These are phyloP conservation scores for Mimosa pudica DNA, from an alignment of 306 rosid species.

Conservation along the genomic window DNA sequence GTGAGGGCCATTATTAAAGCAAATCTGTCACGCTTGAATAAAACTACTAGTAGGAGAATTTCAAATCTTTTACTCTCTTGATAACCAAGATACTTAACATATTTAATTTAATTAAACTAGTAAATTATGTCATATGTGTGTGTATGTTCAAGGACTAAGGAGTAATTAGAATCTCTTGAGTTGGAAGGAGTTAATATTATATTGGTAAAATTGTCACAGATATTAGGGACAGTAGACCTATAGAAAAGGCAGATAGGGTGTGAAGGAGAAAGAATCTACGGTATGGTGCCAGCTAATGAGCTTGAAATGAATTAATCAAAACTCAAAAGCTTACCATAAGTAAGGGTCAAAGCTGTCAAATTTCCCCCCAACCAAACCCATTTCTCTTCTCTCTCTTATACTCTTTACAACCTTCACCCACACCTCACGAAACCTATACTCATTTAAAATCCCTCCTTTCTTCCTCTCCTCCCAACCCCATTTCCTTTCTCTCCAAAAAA, in stretches of 20 bases:
- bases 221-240: slow-evolving; percentile 37
- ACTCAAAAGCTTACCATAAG: slow-evolving; percentile 45
- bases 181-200: neutral
- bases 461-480: slow-evolving; percentile 26
- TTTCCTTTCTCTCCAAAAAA: neutral
- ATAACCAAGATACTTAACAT: too few relatives aligned
- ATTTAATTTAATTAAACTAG: too few relatives aligned
- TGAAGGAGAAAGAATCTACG: slow-evolving; percentile 49
- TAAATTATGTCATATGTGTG: too few relatives aligned
- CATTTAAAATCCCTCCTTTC: slow-evolving; percentile 41
- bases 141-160: too few relatives aligned
- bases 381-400: neutral
- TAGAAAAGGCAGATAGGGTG: slow-evolving; percentile 21
- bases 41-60: neutral
- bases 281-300: slow-evolving; percentile 75
- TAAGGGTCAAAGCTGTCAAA: slow-evolving; percentile 63
- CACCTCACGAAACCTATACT: slow-evolving; percentile 23
- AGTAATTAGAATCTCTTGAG: neutral
- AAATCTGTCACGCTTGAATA: neutral
- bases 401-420: neutral
- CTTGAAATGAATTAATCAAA: slow-evolving; percentile 50
- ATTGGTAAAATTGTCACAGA: neutral
- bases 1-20: neutral
- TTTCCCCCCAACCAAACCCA: slow-evolving; percentile 14
- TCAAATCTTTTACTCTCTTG: neutral